A percentile compares a stretch with the other conserved stretches of the same genome.
Conservation (phyloP, 2,329 filamentous ascomycete species). For the Chrysoporthe deuterocubensis region DNA sequence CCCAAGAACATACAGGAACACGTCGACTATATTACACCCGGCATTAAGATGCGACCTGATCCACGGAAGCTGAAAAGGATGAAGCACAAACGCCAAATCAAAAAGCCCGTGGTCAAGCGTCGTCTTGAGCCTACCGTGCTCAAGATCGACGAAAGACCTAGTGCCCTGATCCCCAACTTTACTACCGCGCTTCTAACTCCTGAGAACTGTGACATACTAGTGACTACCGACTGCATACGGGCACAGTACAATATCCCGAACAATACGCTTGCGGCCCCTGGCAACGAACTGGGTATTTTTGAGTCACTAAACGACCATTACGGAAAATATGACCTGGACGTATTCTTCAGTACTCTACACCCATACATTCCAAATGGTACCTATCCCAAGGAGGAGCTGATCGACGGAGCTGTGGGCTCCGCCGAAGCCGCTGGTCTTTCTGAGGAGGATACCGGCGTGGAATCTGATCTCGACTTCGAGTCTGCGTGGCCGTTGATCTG, state of each 20-base stretch:
- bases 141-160: neutral
- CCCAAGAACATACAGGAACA: constrained; percentile 49
- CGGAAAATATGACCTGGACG: constrained; percentile 27
- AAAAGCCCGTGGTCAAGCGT: constrained; percentile 13
- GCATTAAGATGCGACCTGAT: constrained; percentile 46
- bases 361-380: constrained; percentile 36
- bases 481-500: constrained; percentile 54
- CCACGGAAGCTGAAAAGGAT: constrained; percentile 20
- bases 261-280: constrained; percentile 24
- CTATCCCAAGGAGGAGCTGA: constrained; percentile 33
- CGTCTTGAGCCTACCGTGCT: constrained; percentile 15
- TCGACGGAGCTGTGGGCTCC: constrained; percentile 35
- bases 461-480: constrained; percentile 54
- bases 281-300: constrained; percentile 30
- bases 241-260: constrained; percentile 29
- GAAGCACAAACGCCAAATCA: constrained; percentile 16
- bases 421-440: constrained; percentile 9
- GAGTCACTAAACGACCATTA: constrained; percentile 28
- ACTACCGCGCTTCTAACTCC: constrained; percentile 15
- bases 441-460: constrained; percentile 32
- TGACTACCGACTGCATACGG: constrained; percentile 30
- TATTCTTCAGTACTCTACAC: constrained; percentile 29
- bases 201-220: constrained; percentile 25
- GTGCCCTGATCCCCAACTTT: constrained; percentile 12
- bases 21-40: constrained; percentile 58